Evolutionary conservation across 768 basidiomycete species (phyloP).

Genomic region (Crassisporium funariophilum): DNA sequence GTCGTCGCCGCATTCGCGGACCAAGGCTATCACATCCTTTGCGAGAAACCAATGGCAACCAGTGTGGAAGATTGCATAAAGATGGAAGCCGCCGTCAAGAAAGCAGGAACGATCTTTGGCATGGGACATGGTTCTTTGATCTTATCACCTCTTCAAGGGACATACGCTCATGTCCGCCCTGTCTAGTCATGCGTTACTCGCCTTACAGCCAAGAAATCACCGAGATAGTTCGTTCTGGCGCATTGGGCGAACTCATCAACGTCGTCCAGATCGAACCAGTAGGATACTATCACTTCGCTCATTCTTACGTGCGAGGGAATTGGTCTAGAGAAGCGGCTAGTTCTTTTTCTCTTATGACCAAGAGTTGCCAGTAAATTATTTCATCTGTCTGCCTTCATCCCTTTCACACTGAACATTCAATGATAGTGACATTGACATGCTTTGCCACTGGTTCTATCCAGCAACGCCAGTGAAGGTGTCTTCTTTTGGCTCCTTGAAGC

Average conservation of each 20-base stretch:
- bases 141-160: not conserved
- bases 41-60: conserved; percentile 94
- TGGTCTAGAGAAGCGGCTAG: conserved; percentile 73
- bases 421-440: conserved; percentile 78
- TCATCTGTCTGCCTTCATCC: not conserved
- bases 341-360: conserved; percentile 85
- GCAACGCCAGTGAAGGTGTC: conserved; percentile 68
- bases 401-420: conserved; percentile 4
- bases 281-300: conserved; percentile 87
- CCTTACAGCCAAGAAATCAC: conserved; percentile 77
- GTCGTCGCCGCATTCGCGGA: conserved; percentile 73
- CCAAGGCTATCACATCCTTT: conserved; percentile 87
- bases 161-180: conserved; percentile 1
- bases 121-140: conserved; percentile 75
- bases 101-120: conserved; percentile 76
- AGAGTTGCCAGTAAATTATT: conserved; percentile 79
- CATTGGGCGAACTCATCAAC: conserved; percentile 79
- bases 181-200: conserved; percentile 81
- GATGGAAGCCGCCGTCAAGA: conserved; percentile 73
- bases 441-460: conserved; percentile 77
- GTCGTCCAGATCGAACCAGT: conserved; percentile 85
- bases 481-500: conserved; percentile 84
- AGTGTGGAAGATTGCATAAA: conserved; percentile 67
- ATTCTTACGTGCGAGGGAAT: conserved; percentile 84
- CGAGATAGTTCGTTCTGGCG: conserved; percentile 67